phyloP scores from a whole-genome alignment of 441 rosid species.

The Mallotus japonicus region DNA sequence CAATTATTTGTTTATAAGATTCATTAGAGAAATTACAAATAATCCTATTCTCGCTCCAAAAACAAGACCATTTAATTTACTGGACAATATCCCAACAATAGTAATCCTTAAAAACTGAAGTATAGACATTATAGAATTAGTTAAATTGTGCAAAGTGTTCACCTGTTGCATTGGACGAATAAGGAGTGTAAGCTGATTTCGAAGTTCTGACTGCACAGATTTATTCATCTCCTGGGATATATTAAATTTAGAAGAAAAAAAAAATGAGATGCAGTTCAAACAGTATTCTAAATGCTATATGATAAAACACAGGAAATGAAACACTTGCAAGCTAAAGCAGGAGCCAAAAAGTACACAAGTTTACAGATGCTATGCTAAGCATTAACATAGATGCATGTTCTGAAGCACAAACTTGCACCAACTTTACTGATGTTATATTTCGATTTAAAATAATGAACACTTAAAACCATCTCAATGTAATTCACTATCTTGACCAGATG shows the following conservation, averaged over 20 bases:
- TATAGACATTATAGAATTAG: not conserved
- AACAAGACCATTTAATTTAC: not conserved
- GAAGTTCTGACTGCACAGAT: conserved; percentile 67
- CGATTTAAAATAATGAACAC: not conserved
- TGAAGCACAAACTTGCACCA: not conserved
- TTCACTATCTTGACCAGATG: not conserved
- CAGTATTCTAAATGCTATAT: not conserved
- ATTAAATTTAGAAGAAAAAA: not conserved
- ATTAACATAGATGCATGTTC: no score
- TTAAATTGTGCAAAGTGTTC: conserved; percentile 7
- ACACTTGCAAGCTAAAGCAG: not conserved
- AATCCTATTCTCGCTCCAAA: not conserved
- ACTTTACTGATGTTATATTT: not conserved
- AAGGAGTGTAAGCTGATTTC: conserved; percentile 81
- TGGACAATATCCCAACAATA: not conserved
- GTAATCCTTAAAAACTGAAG: not conserved
- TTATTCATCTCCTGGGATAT: conserved; percentile 67
- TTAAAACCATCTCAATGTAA: conserved; percentile 1
- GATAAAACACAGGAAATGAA: not conserved
- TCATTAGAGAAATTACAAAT: no score
- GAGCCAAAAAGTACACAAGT: not conserved
- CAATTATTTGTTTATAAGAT: not conserved
- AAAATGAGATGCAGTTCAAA: not conserved
- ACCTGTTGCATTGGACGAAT: conserved; percentile 97
- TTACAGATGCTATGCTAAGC: no score